Evolutionary conservation across 345 rosid species (phyloP).

Genomic region (Eutrema yunnanense): DNA sequence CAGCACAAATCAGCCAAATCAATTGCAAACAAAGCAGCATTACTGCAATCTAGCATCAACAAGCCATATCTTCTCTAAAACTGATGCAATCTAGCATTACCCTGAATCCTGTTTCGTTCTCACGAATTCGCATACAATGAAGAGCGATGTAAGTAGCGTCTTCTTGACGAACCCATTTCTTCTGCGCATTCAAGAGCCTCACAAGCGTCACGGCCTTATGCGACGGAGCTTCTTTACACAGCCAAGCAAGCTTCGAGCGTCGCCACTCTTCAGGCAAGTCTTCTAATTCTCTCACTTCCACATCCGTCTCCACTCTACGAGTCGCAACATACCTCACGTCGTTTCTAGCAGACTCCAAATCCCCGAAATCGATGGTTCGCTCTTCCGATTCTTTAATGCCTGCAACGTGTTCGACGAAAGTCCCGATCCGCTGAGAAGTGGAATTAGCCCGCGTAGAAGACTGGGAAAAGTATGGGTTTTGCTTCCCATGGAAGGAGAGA

Average conservation of each 20-base stretch:
- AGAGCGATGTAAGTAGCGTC: slow-evolving; percentile 67
- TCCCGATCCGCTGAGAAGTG: slow-evolving; percentile 16
- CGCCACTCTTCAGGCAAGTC: slow-evolving; percentile 87
- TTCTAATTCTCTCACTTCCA: slow-evolving; percentile 63
- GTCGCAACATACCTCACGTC: slow-evolving; percentile 40
- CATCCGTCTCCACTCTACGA: slow-evolving; percentile 27
- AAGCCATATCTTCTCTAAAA: too few relatives aligned
- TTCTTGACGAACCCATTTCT: slow-evolving; percentile 84
- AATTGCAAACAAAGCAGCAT: not conserved
- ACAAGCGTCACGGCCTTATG: slow-evolving; percentile 62
- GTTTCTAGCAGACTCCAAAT: slow-evolving; percentile 26
- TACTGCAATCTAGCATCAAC: too few relatives aligned
- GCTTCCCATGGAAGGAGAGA: not conserved
- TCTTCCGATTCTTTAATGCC: slow-evolving; percentile 1
- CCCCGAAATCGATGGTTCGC: slow-evolving; percentile 24
- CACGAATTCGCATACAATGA: slow-evolving; percentile 76
- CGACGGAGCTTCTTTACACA: slow-evolving; percentile 76
- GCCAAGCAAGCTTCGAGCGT: slow-evolving; percentile 83
- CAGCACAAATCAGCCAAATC: not conserved
- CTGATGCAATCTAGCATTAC: slow-evolving; percentile 15
- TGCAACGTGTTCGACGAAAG: slow-evolving; percentile 48
- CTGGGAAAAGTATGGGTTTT: not conserved
- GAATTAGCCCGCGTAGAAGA: not conserved
- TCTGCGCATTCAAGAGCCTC: slow-evolving; percentile 69
- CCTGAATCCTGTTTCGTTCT: slow-evolving; percentile 72